Evolutionary conservation across 768 basidiomycete species (phyloP), one percentile per base, ranked within the genome.

Genomic region (Crassisporium funariophilum): DNA sequence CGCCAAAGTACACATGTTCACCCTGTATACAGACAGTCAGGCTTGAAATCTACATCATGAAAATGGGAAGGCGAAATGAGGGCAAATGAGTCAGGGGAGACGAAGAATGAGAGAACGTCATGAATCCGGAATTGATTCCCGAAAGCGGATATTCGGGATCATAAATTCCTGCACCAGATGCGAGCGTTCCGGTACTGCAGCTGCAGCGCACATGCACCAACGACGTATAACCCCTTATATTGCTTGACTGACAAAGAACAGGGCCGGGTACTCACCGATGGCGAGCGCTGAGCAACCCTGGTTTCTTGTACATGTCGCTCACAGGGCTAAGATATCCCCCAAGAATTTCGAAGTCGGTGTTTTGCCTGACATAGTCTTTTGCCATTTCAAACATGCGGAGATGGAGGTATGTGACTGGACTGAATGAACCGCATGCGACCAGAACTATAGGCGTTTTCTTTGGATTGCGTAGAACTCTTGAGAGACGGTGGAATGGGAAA

Each of bases 371-470:
- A 60, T 93, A 94, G 75, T 98, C 97, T 70, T 88, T 89, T 46
- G 95, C 97, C 97, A 99, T 98, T 66, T 98, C 97, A 69, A 98
- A 99, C 94, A 99, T 98, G 56, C 97, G 90, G 52, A 98, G 82
- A 62, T 97, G 94, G 41, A 95, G 87, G 62, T 94, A 95, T n/a
- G 95, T 97, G 52, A 97, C 88, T 9, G 95, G 95, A 59, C 91
- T 95, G 81, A 98, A 98, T 45, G 92, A 95, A 21, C 95, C 97
- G 62, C 97, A 99, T 36, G 93, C 97, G 49, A 99, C 92, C 52
- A 97, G 84, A 45, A 94, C 90, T 56, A 97, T 71, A n/a, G 93
- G 95, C 6, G 85, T 84, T 69, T 87, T 91, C 16, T 67, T 70
- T 6, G 82, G 62, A 60, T 87, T 78, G 35, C 69, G 79, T 34